Evolutionary conservation across 2,329 filamentous ascomycete species (phyloP).

Genomic region (Dactylonectria macrodidyma): DNA sequence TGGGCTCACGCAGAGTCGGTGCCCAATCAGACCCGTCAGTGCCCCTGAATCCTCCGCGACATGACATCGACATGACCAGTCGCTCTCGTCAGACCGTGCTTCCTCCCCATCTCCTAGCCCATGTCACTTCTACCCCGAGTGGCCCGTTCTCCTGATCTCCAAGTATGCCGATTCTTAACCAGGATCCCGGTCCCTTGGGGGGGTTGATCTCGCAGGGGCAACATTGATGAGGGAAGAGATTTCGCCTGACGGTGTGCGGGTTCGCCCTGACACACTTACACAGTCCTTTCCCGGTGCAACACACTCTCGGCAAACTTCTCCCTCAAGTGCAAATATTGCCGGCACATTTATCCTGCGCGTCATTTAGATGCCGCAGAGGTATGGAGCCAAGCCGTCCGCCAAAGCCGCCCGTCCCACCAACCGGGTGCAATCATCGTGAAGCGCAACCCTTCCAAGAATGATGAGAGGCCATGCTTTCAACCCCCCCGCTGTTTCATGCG

Average conservation of each 20-base stretch:
- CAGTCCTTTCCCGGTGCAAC: slow-evolving; percentile 17
- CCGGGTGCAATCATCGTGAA: slow-evolving; percentile 32
- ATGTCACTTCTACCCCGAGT: slow-evolving; percentile 36
- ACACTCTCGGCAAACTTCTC: slow-evolving; percentile 16
- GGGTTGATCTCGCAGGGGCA: slow-evolving; percentile 36
- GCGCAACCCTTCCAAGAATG: slow-evolving; percentile 1
- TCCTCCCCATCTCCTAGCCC: slow-evolving; percentile 21
- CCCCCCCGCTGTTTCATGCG: slow-evolving; percentile 23
- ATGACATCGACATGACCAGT: slow-evolving; percentile 29
- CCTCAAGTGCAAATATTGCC: slow-evolving; percentile 30
- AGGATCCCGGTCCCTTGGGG: slow-evolving; percentile 37
- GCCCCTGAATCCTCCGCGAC: slow-evolving; percentile 33
- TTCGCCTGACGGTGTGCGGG: background rate
- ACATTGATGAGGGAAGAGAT: slow-evolving; percentile 27
- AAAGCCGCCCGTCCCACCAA: slow-evolving; percentile 34
- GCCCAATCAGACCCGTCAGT: slow-evolving; percentile 37
- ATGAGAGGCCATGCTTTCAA: slow-evolving; percentile 14
- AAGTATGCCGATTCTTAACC: slow-evolving; percentile 34
- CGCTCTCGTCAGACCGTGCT: slow-evolving; percentile 30
- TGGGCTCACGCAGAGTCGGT: slow-evolving; percentile 25
- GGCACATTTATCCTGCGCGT: slow-evolving; percentile 45
- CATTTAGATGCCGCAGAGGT: slow-evolving; percentile 41
- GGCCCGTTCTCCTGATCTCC: slow-evolving; percentile 36
- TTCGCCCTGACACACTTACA: slow-evolving; percentile 18
- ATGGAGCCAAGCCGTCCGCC: slow-evolving; percentile 19